A percentile compares a stretch with the other conserved stretches of the same genome.
Conservation (phyloP, 148 eudicot genomes). For the Nepenthes mirabilis region DNA sequence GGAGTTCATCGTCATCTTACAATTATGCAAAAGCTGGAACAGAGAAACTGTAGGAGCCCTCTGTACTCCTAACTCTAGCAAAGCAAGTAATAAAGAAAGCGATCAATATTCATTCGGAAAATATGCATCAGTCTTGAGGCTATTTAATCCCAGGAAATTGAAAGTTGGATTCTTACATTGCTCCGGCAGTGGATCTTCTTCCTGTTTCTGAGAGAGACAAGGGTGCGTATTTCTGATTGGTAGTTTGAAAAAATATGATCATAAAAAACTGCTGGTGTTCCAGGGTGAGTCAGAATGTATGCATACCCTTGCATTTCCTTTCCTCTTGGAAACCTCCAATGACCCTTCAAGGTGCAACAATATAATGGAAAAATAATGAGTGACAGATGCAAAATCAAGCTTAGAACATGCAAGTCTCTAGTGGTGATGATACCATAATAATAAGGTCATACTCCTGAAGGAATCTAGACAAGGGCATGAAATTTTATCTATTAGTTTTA, state of each 20-base stretch:
- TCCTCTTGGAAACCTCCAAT: constrained; percentile 99
- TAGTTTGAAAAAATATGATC: constrained; percentile 70
- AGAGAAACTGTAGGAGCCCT: no score
- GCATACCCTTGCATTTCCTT: constrained; percentile 99
- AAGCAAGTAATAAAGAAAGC: no score
- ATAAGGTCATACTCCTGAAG: no score
- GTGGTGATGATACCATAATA: no score
- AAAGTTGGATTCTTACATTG: constrained; percentile 37
- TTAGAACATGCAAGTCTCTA: no score
- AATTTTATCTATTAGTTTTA: no score
- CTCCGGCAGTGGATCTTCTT: constrained; percentile 84
- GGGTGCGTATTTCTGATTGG: constrained; percentile 40
- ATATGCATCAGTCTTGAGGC: no score
- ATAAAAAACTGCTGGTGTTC: constrained; percentile 92
- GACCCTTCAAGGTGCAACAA: constrained; percentile 49
- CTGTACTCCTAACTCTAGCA: no score
- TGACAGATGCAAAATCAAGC: background rate
- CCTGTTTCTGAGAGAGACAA: constrained; percentile 63
- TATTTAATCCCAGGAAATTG: background rate
- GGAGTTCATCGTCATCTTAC: no score
- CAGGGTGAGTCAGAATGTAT: constrained; percentile 94
- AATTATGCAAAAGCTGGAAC: no score
- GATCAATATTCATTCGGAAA: no score
- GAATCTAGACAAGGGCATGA: no score
- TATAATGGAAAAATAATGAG: background rate